phyloP scores from a whole-genome alignment of 129 eudicot species.

The Escallonia herrerae region DNA sequence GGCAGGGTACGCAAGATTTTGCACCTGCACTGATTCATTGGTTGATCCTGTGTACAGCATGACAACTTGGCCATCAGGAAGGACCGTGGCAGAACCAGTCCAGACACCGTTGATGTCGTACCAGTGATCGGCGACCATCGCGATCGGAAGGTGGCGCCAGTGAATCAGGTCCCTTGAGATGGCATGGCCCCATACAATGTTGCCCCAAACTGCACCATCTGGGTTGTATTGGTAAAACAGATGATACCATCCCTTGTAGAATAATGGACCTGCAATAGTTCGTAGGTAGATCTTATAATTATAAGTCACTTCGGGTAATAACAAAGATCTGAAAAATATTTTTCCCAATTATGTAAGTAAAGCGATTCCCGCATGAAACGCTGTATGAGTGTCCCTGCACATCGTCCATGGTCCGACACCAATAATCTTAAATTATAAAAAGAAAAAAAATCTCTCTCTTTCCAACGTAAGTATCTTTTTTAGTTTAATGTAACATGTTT shows the following conservation, averaged over 20 bases:
- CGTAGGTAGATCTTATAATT: background rate
- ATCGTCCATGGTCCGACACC: too few species aligned
- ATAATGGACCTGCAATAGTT: conserved; percentile 47
- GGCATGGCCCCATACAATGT: conserved; percentile 79
- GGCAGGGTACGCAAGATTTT: conserved; percentile 65
- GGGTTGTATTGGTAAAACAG: conserved; percentile 83
- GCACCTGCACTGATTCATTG: conserved; percentile 64
- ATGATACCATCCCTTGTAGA: conserved; percentile 75
- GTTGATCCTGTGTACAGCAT: conserved; percentile 73
- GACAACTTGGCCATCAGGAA: conserved; percentile 52
- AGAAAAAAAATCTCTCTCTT: too few species aligned
- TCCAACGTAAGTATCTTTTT: too few species aligned
- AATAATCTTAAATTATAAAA: too few species aligned
- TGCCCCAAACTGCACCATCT: conserved; percentile 68
- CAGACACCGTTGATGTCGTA: conserved; percentile 72
- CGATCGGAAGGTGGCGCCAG: conserved; percentile 74
- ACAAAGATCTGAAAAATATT: too few species aligned
- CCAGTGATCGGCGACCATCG: conserved; percentile 65
- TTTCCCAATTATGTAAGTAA: too few species aligned
- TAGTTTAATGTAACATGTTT: too few species aligned
- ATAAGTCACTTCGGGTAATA: too few species aligned
- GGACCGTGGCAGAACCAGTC: conserved; percentile 83
- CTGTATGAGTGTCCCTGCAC: too few species aligned
- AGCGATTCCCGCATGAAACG: too few species aligned
- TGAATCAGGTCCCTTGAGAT: conserved; percentile 55